These are phyloP conservation scores for Fusarium chaquense DNA, from an alignment of 2,329 filamentous ascomycete species.

Conservation along the genomic window DNA sequence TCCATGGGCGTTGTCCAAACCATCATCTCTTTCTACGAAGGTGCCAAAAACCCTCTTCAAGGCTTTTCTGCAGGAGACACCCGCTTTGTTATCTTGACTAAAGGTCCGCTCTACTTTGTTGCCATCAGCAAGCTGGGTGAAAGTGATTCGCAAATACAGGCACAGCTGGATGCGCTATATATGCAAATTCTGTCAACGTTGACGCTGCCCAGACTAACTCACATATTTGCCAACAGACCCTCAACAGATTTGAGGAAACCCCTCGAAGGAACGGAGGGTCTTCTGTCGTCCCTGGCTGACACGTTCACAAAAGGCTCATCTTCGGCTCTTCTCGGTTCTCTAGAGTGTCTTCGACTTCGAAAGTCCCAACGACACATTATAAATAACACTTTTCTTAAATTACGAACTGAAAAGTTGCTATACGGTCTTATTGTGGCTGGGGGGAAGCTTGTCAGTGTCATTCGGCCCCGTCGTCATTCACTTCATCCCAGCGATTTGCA, in stretches of 20 bases:
- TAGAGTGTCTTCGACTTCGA: slow-evolving; percentile 92
- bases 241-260: slow-evolving; percentile 94
- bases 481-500: slow-evolving; percentile 95
- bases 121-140: slow-evolving; percentile 94
- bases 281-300: slow-evolving; percentile 92
- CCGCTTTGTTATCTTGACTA: slow-evolving; percentile 85
- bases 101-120: slow-evolving; percentile 91
- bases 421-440: slow-evolving; percentile 96
- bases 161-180: slow-evolving; percentile 92
- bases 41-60: slow-evolving; percentile 78
- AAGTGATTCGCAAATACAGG: slow-evolving; percentile 86
- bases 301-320: slow-evolving; percentile 94
- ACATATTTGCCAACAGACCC: slow-evolving; percentile 88
- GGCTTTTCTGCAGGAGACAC: slow-evolving; percentile 89
- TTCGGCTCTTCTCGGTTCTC: slow-evolving; percentile 85
- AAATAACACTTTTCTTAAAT: slow-evolving; percentile 87
- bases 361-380: slow-evolving; percentile 89
- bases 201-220: slow-evolving; percentile 86
- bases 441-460: slow-evolving; percentile 92
- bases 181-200: slow-evolving; percentile 98
- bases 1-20: slow-evolving; percentile 97
- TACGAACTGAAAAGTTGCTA: slow-evolving; percentile 80
- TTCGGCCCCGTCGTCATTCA: slow-evolving; percentile 93
- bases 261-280: slow-evolving; percentile 88
- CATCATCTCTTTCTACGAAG: slow-evolving; percentile 96